Evolutionary conservation across 371 early-diverging fungal genomes (phyloP), one percentile per base, ranked within the genome.

Genomic region (Mucor lusitanicus): DNA sequence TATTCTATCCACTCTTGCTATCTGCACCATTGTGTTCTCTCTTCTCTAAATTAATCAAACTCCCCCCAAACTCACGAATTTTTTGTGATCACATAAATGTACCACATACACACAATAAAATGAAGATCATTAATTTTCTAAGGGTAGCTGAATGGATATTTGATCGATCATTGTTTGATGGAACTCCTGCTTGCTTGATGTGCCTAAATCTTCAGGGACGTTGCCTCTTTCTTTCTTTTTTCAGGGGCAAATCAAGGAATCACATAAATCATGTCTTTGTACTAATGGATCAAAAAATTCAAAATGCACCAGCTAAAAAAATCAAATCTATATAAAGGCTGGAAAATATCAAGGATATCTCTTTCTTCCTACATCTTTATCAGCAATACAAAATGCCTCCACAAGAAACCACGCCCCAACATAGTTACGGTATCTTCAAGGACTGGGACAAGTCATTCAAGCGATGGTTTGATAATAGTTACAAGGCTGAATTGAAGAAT

Each of bases 391-490:
- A 8, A 53, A 53, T 53, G 53, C 53, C 27, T 53, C 53, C 53
- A 53, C 53, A 53, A 53, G 53, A 53, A 53, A 11, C 13, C 15
- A 25, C 53, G 0, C 53, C 27, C 4, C 27, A 25, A 23, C 23
- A 25, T 11, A 53, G 6, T 33, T 56, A 56, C 15, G 9, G 57
- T 6, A 33, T 56, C 30, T 56, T 56, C 12, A 15, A n/a, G 2
- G 57, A 56, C 9, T 56, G 57, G 57, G 39, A 44, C 30, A 55
- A 44, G 21, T 57, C 64, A 9, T 21, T 65, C 11, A 59, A 53
- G 21, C 59, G 66, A 8, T 66, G 66, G 66, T 66, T 66, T 17
- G 30, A 28, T 12, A 23, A 3, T 3, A 33, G 39, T 3, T 59
- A 23, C 6, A 59, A 28, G 17, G 23, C 60, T 30, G 30, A 59